Evolutionary conservation across 306 rosid species (phyloP).

Genomic region (Biancaea sappan): DNA sequence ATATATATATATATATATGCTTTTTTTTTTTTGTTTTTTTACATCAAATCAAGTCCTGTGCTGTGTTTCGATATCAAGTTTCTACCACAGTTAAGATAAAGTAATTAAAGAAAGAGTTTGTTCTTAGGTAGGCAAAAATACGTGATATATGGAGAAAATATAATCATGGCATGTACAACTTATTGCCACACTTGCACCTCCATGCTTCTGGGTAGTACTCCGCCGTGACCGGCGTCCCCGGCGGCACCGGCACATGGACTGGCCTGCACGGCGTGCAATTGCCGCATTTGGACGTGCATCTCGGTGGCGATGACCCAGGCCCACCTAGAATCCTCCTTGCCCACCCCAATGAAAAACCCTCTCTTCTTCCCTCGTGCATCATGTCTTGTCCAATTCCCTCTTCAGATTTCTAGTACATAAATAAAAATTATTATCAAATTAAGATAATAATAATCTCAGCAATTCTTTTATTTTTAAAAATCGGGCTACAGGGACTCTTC

Average conservation of each 20-base stretch:
- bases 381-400: constrained; percentile 28
- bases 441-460: no score
- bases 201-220: constrained; percentile 98
- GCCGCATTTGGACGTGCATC: constrained; percentile 76
- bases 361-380: not conserved
- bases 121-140: not conserved
- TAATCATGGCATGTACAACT: constrained; percentile 80
- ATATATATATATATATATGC: not conserved
- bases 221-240: constrained; percentile 81
- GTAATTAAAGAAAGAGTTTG: constrained; percentile 14
- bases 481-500: no score
- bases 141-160: not conserved
- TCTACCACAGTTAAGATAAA: constrained; percentile 25
- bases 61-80: constrained; percentile 33
- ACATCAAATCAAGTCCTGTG: constrained; percentile 37
- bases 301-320: constrained; percentile 87
- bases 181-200: constrained; percentile 97
- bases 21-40: not conserved
- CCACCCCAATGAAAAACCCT: constrained; percentile 2
- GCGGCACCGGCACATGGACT: constrained; percentile 89
- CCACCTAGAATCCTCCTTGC: constrained; percentile 66
- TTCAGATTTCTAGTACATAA: constrained; percentile 28
- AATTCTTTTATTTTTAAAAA: no score
- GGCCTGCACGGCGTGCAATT: constrained; percentile 81
- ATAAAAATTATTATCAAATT: no score